phyloP scores from a whole-genome alignment of 306 rosid species.

The Comarum palustre region DNA sequence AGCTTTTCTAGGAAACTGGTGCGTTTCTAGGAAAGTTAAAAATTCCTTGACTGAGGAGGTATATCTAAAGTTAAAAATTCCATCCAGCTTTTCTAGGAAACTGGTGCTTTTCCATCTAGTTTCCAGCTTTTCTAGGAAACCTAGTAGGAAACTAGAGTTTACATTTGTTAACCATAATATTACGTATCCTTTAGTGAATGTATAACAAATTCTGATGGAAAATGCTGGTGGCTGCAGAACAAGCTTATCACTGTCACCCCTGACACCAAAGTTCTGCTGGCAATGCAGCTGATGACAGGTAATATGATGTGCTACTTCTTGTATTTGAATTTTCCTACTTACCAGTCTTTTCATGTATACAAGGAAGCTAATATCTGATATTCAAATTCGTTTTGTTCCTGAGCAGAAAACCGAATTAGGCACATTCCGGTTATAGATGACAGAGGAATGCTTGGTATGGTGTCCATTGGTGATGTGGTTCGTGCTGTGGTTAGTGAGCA shows the following conservation, averaged over 20 bases:
- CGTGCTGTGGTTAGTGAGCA: slow-evolving; percentile 97
- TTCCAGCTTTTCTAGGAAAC: background rate
- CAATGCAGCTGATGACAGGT: slow-evolving; percentile 99
- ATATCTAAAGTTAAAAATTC: too few species aligned
- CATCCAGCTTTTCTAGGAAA: too few species aligned
- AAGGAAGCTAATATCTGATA: slow-evolving; percentile 13
- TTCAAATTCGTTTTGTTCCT: slow-evolving; percentile 21
- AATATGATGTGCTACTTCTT: slow-evolving; percentile 19
- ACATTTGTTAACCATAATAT: background rate
- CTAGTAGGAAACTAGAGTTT: background rate
- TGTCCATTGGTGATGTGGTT: slow-evolving; percentile 96
- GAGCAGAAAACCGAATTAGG: slow-evolving; percentile 84
- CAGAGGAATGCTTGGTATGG: slow-evolving; percentile 88
- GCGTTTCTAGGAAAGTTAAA: too few species aligned
- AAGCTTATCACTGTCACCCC: slow-evolving; percentile 90
- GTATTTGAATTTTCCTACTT: background rate
- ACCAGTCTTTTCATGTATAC: background rate
- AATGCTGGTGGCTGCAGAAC: slow-evolving; percentile 60
- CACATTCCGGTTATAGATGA: slow-evolving; percentile 87
- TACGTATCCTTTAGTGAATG: background rate
- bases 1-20: background rate
- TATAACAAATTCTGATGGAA: slow-evolving; percentile 14
- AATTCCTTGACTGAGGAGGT: slow-evolving; percentile 99
- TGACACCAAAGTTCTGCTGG: slow-evolving; percentile 75
- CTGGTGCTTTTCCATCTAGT: too few species aligned